phyloP scores from a whole-genome alignment of 257 asterid genomes.

The Hygrophila difformis region DNA sequence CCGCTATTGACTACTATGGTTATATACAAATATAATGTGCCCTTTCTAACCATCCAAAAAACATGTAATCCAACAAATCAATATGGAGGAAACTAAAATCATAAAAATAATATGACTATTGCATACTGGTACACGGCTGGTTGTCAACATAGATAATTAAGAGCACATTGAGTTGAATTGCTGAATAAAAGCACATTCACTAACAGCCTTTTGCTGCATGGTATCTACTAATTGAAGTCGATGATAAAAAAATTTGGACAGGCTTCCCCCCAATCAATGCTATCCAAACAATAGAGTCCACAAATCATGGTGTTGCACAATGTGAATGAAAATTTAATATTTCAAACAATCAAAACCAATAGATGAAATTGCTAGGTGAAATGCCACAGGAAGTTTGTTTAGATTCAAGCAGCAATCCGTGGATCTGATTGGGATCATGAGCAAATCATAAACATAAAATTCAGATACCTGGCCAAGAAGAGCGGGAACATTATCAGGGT shows the following conservation, averaged over 20 bases:
- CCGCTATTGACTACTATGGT: no score
- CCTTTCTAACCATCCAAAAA: no score
- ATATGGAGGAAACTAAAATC: neutral
- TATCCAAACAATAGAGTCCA: no score
- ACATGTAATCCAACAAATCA: neutral
- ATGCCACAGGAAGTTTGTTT: no score
- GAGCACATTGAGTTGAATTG: neutral
- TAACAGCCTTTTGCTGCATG: constrained; percentile 9
- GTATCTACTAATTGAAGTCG: neutral
- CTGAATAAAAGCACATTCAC: neutral
- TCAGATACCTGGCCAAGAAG: constrained; percentile 91
- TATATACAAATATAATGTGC: no score
- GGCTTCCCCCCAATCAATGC: no score
- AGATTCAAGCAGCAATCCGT: no score
- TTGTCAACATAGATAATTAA: neutral
- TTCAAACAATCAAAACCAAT: neutral
- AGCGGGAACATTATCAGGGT: constrained; percentile 89
- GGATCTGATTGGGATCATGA: no score
- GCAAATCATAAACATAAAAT: constrained; percentile 3
- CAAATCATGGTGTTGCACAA: no score
- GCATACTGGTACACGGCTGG: neutral
- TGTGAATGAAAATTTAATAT: constrained; percentile 2
- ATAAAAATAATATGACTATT: neutral
- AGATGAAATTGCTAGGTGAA: neutral
- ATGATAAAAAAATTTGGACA: neutral